Percentiles rank a stretch among this genome's conserved stretches.
Conservation (phyloP, 129 eudicot genomes). For the Pseudognaphalium luteoalbum region DNA sequence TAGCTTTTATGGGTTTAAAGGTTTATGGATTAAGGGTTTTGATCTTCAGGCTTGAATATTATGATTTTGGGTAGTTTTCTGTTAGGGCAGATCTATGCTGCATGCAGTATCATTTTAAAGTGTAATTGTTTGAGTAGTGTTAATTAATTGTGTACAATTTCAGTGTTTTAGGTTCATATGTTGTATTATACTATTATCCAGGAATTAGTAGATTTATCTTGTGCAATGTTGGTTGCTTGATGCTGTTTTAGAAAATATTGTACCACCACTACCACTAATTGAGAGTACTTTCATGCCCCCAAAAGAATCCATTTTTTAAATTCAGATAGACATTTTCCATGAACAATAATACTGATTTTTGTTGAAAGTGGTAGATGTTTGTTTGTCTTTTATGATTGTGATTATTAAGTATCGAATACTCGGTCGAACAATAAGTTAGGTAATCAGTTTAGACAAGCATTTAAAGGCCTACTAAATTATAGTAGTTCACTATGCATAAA, state of each 20-base stretch:
- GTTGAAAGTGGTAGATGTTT: too few relatives aligned
- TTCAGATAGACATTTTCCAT: too few relatives aligned
- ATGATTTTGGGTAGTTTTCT: neutral
- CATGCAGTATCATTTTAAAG: constrained; percentile 25
- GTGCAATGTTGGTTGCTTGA: constrained; percentile 18
- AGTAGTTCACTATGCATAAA: neutral
- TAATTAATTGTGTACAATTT: neutral
- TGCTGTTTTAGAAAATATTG: constrained; percentile 6
- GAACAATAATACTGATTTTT: too few relatives aligned
- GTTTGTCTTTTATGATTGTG: too few relatives aligned
- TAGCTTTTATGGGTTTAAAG: constrained; percentile 1
- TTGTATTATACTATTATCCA: neutral
- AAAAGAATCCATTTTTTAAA: too few relatives aligned
- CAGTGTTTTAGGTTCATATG: constrained; percentile 4
- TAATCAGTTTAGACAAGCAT: neutral
- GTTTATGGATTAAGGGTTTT: constrained; percentile 18
- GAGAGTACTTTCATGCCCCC: neutral
- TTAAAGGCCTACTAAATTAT: neutral
- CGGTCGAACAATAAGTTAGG: neutral
- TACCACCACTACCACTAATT: neutral
- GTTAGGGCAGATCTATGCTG: constrained; percentile 23
- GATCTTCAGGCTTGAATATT: neutral
- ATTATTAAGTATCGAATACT: too few relatives aligned
- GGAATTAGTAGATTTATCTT: constrained; percentile 8
- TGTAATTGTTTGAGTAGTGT: neutral